Evolutionary conservation across 768 basidiomycete species (phyloP), one percentile per base, ranked within the genome.

Genomic region (Leccinum disarticulatum): DNA sequence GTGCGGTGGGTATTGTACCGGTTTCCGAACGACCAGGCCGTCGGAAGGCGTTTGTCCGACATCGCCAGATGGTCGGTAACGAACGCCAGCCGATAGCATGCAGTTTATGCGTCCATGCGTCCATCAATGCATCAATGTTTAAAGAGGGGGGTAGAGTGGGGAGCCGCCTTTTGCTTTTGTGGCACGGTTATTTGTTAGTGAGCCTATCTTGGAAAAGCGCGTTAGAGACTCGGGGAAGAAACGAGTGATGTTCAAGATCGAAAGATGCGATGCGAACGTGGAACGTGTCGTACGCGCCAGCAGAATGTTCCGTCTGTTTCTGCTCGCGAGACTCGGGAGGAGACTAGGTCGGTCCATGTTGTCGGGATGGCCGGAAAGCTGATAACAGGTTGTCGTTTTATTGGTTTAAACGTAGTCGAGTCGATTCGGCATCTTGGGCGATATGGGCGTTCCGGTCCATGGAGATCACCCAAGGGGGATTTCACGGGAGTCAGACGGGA

Each of bases 61-160:
- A 22, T 50, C 43, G 19, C 41, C 9, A 35, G 33, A 52, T 3
- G 27, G n/a, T 27, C 9, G 56, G 30, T 35, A 41, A 55, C 50
- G 64, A 55, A 62, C 9, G 6, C 47, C 36, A 52, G 43, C 55
- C 52, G 43, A 47, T 14, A 48, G 31, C 3, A 22, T 35, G 52
- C 19, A 28, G 17, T 33, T 27, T 48, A 30, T 27, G 52, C 43
- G n/a, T 43, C 17, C n/a, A 30, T 27, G 52, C 43, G n/a, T 43
- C 17, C n/a, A 43, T 43, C 17, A 43, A 3, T 28, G 13, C 51
- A 22, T 49, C 41, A 30, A 30, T 47, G 22, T 41, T 60, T 38
- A 27, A 55, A 55, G 41, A 19, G 64, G 57, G 22, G 22, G 56
- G 35, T 56, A 56, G 41, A 52, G 64, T 22, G 64, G 59, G 43